Evolutionary conservation across 805 yeast genomes (phyloP), one percentile per base, ranked within the genome.

Genomic region (Hanseniaspora valbyensis): DNA sequence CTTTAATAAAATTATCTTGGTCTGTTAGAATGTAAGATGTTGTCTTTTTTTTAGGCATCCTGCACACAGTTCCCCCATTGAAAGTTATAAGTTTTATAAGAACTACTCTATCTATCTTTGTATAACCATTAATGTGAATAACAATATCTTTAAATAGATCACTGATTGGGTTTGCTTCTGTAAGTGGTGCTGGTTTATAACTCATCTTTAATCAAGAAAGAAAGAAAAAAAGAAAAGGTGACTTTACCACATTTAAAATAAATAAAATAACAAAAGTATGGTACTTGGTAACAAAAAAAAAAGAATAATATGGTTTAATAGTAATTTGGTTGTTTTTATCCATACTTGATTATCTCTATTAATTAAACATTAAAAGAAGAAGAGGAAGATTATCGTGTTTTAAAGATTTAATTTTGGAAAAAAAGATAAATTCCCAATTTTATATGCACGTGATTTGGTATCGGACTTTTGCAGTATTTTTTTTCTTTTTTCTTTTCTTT

Each of bases 51-150:
- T 81, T 78, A 4, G 77, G 71, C 38, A 90, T 63, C 64, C 77
- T 80, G 54, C 81, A 82, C 21, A 81, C 60, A 54, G 83, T 71
- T 0, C 98, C 98, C 0, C 97, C 96, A 63, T 89, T 75, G 9
- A 77, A 56, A 2, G 84, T 76, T 2, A 90, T 79, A 56, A 86
- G 57, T 50, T 80, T 74, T 58, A 84, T 90, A 28, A 92, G 66
- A 53, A 77, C 81, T 38, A 75, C 66, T 14, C 87, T 74, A n/a
- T 89, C 77, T 0, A 97, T 97, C 2, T 66, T 67, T 0, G 97
- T 90, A 58, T 83, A 78, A 0, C 98, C 98, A 59, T 88, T 89
- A n/a, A 90, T 87, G 62, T 83, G 80, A 4, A 90, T 71, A 1
- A 69, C 64, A 61, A 89, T 84, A 1, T 73, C 77, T 33, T 67